Conservation (phyloP, 2,329 filamentous ascomycete genomes). For the Scopulariopsis brevicaulis region DNA sequence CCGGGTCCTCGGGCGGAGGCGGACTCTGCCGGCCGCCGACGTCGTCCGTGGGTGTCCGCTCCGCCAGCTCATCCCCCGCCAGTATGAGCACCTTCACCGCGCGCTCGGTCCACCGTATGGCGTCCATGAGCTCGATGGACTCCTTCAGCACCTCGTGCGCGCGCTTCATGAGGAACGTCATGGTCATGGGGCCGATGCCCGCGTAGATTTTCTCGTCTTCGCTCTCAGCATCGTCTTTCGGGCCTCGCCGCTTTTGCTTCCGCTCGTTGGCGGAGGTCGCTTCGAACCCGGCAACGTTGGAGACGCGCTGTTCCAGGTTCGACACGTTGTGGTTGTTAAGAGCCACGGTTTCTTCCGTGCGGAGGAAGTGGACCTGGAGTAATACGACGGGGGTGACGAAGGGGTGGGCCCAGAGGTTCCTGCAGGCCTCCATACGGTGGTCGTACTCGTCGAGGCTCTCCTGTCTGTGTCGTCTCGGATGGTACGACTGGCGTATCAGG, state of each 20-base stretch:
- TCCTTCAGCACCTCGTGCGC: constrained; percentile 31
- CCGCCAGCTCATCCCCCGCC: constrained; percentile 28
- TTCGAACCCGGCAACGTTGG: constrained; percentile 28
- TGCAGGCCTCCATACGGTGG: constrained; percentile 29
- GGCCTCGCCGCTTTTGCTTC: constrained; percentile 10
- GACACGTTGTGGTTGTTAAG: constrained; percentile 30
- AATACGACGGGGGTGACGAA: constrained; percentile 31
- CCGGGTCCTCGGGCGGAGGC: constrained; percentile 6
- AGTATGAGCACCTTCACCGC: constrained; percentile 29
- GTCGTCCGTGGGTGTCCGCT: constrained; percentile 12
- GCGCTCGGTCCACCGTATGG: constrained; percentile 34
- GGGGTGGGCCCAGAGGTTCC: constrained; percentile 31
- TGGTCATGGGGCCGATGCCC: constrained; percentile 23
- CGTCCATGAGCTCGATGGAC: constrained; percentile 31
- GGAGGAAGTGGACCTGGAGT: constrained; percentile 32
- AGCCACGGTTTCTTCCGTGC: constrained; percentile 29
- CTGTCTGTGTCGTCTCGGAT: constrained; percentile 25
- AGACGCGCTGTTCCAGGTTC: constrained; percentile 27
- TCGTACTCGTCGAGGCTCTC: constrained; percentile 31
- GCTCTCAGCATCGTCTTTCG: constrained; percentile 5
- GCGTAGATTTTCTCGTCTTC: constrained; percentile 13
- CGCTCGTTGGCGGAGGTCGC: constrained; percentile 15
- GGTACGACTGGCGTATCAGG: constrained; percentile 29
- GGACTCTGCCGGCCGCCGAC: constrained; percentile 9
- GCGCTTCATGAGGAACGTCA: constrained; percentile 33